phyloP scores from a whole-genome alignment of 2,329 filamentous ascomycete genomes.

The Trichoderma sp. region DNA sequence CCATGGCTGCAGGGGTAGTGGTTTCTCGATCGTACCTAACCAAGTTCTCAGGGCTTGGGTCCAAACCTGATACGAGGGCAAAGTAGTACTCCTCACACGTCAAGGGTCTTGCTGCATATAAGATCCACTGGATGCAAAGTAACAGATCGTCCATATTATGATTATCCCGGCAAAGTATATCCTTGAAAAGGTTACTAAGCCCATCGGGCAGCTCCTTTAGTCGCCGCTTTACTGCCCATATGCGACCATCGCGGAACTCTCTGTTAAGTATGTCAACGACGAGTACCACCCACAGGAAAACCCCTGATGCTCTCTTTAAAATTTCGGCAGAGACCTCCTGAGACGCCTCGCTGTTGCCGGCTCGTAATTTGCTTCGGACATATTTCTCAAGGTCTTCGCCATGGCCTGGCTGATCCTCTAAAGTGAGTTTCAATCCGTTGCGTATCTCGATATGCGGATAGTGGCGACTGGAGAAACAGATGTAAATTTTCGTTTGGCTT shows the following conservation, averaged over 20 bases:
- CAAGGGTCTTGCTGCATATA: constrained; percentile 47
- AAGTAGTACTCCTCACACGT: constrained; percentile 43
- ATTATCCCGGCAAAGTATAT: constrained; percentile 50
- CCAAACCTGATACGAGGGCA: constrained; percentile 21
- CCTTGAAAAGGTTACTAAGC: constrained; percentile 48
- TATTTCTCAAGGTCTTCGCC: not conserved
- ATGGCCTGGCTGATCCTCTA: not conserved
- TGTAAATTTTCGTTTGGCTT: not conserved
- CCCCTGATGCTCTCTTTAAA: not conserved
- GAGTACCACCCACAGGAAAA: not conserved
- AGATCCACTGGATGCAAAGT: constrained; percentile 50
- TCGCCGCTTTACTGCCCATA: constrained; percentile 16
- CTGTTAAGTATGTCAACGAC: not conserved
- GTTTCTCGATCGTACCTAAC: not conserved
- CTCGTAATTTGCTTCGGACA: not conserved
- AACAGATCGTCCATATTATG: constrained; percentile 40
- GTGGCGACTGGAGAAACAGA: not conserved
- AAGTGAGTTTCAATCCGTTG: not conserved
- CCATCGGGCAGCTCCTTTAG: constrained; percentile 37
- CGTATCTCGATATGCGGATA: not conserved
- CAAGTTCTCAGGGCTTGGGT: not conserved
- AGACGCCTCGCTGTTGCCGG: not conserved
- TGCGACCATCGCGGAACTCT: not conserved
- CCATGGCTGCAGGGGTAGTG: not conserved
- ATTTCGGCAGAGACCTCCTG: not conserved